Conservation (phyloP, 164 flowering plant genomes). For the Saururus chinensis region DNA sequence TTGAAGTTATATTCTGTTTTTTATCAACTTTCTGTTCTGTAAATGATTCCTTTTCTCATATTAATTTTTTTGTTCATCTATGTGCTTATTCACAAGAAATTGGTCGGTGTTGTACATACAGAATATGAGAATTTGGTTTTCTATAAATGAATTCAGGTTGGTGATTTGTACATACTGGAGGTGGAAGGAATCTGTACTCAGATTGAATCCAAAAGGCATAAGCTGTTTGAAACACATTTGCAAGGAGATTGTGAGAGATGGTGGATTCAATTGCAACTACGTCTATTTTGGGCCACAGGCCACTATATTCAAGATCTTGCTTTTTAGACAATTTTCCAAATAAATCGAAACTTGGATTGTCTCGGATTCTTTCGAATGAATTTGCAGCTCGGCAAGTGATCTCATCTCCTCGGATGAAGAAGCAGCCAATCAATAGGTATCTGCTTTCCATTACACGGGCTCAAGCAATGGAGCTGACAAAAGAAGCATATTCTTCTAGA, state of each 20-base stretch:
- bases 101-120: background rate
- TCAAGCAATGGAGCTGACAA: conserved; percentile 59
- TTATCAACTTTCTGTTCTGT: too few species aligned
- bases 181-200: too few species aligned
- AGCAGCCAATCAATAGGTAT: conserved; percentile 6
- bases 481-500: conserved; percentile 48
- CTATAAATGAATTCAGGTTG: background rate
- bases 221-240: background rate
- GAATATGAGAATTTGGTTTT: background rate
- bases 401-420: conserved; percentile 7
- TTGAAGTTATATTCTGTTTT: too few species aligned
- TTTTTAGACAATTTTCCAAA: conserved; percentile 16
- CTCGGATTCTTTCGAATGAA: conserved; percentile 17
- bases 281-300: conserved; percentile 49
- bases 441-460: conserved; percentile 27
- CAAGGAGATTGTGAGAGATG: conserved; percentile 23
- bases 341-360: conserved; percentile 13
- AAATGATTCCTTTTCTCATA: background rate
- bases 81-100: background rate
- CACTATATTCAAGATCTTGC: conserved; percentile 21
- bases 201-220: too few species aligned
- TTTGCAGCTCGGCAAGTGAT: conserved; percentile 22
- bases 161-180: background rate
- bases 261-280: conserved; percentile 60
- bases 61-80: background rate